A percentile compares a stretch with the other conserved stretches of the same genome.
Evolutionary conservation across 768 basidiomycete species (phyloP).

Genomic region (Plicaturopsis crispa): DNA sequence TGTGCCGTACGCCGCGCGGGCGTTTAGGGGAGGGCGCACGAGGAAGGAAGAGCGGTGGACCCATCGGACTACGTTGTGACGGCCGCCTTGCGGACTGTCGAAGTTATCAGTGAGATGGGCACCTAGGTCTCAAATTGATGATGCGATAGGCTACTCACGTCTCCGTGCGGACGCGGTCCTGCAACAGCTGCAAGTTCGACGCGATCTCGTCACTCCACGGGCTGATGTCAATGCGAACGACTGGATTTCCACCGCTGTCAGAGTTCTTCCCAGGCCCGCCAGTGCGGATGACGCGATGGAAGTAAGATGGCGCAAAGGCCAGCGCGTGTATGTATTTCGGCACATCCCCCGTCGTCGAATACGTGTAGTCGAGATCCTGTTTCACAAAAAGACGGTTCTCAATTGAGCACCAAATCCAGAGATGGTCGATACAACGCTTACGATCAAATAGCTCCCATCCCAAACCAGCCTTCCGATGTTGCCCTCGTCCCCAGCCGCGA

Average conservation of each 20-base stretch:
- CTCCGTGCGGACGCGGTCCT: conserved; percentile 71
- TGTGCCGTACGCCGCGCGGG: conserved; percentile 22
- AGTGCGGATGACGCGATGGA: conserved; percentile 76
- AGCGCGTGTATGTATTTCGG: conserved; percentile 75
- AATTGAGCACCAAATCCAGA: conserved; percentile 5
- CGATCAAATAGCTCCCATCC: conserved; percentile 86
- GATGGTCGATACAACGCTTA: conserved; percentile 30
- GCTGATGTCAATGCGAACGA: conserved; percentile 65
- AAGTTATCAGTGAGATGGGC: conserved; percentile 1
- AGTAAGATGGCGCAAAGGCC: conserved; percentile 83
- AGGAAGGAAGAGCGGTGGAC: conserved; percentile 74
- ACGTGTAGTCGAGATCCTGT: conserved; percentile 82
- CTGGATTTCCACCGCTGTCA: conserved; percentile 42
- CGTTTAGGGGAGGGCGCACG: conserved; percentile 40
- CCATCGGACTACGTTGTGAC: conserved; percentile 82
- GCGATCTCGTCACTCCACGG: conserved; percentile 80
- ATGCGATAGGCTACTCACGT: conserved; percentile 47
- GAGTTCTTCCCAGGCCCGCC: conserved; percentile 24
- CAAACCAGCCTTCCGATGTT: conserved; percentile 79
- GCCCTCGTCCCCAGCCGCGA: conserved; percentile 79
- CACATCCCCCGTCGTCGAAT: conserved; percentile 66
- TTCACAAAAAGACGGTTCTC: conserved; percentile 7
- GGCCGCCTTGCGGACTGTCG: conserved; percentile 65
- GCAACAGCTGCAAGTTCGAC: conserved; percentile 63
- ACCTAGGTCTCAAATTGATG: not conserved